Conservation (phyloP, 768 basidiomycete genomes). For the Cubamyces lactineus region DNA sequence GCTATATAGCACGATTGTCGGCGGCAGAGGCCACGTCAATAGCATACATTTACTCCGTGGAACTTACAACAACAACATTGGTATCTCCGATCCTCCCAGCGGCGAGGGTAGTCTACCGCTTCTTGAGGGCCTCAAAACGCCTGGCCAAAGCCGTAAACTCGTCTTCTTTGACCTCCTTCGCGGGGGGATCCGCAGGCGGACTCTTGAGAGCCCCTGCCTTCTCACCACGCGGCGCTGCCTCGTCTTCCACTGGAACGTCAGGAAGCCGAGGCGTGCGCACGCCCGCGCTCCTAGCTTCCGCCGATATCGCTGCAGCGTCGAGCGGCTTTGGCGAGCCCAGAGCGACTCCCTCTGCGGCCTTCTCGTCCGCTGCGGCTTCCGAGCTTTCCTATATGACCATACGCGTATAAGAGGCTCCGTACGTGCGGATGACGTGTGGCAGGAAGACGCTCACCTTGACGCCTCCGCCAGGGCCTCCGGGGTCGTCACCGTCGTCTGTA, state of each 20-base stretch:
- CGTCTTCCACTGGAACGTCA: conserved; percentile 54
- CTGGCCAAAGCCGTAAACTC: conserved; percentile 76
- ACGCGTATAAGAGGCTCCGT: conserved; percentile 5
- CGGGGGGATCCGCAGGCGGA: conserved; percentile 29
- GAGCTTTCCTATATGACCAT: conserved; percentile 14
- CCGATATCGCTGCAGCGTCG: conserved; percentile 32
- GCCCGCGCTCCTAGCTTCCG: conserved; percentile 37
- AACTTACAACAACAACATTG: conserved; percentile 7
- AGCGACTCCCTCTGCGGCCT: not conserved
- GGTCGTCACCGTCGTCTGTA: conserved; percentile 30
- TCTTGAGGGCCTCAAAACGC: conserved; percentile 88
- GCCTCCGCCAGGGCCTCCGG: conserved; percentile 38
- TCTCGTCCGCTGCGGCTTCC: conserved; percentile 1
- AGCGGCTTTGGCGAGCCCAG: conserved; percentile 21
- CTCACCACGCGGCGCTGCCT: conserved; percentile 32
- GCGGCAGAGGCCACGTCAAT: not conserved
- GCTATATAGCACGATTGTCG: too few relatives aligned
- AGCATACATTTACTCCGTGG: not conserved
- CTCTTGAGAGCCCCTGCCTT: conserved; percentile 28
- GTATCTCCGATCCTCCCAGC: conserved; percentile 7
- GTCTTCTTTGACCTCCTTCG: conserved; percentile 49
- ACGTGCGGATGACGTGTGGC: not conserved
- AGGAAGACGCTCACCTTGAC: conserved; percentile 41
- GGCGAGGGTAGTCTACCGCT: conserved; percentile 46
- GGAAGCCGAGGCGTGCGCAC: conserved; percentile 48